Evolutionary conservation across 2,329 filamentous ascomycete species (phyloP), one percentile per base, ranked within the genome.

Genomic region (Aureobasidium uvarum): DNA sequence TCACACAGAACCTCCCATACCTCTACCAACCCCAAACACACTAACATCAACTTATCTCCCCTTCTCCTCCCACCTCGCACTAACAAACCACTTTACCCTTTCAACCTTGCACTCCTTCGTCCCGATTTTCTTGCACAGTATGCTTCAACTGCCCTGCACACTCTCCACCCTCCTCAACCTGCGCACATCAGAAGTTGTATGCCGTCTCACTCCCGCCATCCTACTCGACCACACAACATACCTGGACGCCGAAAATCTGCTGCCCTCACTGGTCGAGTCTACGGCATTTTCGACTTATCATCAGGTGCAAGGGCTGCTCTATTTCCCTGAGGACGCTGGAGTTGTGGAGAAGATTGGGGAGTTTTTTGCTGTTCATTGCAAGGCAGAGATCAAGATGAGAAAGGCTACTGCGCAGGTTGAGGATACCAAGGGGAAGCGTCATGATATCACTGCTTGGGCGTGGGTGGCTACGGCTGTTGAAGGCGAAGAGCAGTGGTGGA

Each of bases 401-500:
- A 36, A 36, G 33, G 23, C n/a, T n/a, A n/a, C n/a, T n/a, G n/a
- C n/a, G n/a, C n/a, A 63, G 25, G 11, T 63, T 10, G 11, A 18
- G 11, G 48, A 54, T 20, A 2, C 5, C 1, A 2, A 43, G 11
- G 59, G 59, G 2, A 46, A 23, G 6, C 20, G 46, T 5, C 14
- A 23, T 13, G 18, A 43, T 3, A 11, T 51, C 1, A 11, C 3
- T 20, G 46, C 46, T 63, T 43, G 33, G 59, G 48, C 36, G 1
- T 63, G 59, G 59, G 25, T 63, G 23, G 25, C 18, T 7, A 3
- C 5, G 0, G 20, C 8, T 2, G 14, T 20, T 0, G 48, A 46
- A 11, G 59, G 48, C 11, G 18, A n/a, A 20, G 50, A 64, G 25
- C 18, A 64, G 20, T 46, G 39, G n/a, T 64, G 60, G 60, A 46